These are phyloP conservation scores for Pneumocystis oryctolagi DNA, from an alignment of 1,139 yeast genomes.

Conservation along the genomic window DNA sequence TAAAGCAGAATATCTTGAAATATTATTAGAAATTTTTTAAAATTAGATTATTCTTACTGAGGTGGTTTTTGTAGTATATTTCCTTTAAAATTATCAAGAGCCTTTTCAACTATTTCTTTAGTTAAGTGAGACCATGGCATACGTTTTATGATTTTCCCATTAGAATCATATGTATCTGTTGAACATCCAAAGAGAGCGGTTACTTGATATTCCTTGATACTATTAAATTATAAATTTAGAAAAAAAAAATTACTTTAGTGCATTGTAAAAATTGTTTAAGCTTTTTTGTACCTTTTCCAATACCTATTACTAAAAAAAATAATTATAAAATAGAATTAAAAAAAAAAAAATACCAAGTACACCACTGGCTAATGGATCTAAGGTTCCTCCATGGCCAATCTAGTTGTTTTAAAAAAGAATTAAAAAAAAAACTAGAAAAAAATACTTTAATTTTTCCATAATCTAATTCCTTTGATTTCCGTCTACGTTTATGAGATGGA, in stretches of 20 bases:
- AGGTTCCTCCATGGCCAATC: conserved; percentile 96
- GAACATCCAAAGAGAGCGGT: conserved; percentile 76
- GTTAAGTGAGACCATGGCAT: conserved; percentile 46
- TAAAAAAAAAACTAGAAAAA: not conserved
- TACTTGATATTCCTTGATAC: conserved; percentile 51
- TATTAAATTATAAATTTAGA: not conserved
- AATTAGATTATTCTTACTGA: conserved; percentile 25
- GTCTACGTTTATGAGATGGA: not conserved
- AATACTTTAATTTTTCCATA: not conserved
- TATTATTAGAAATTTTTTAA: not conserved
- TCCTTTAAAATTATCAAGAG: conserved; percentile 53
- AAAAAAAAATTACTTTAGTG: conserved; percentile 27
- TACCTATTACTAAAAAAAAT: conserved; percentile 48
- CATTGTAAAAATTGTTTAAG: conserved; percentile 54
- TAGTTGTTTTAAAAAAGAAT: conserved; percentile 19
- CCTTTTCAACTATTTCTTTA: conserved; percentile 36
- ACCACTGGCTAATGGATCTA: conserved; percentile 91
- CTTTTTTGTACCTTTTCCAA: conserved; percentile 77
- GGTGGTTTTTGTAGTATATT: conserved; percentile 84
- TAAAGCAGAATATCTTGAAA: conserved; percentile 53
- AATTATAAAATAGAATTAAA: not conserved
- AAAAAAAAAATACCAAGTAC: conserved; percentile 31
- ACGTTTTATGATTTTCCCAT: conserved; percentile 60
- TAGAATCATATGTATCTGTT: conserved; percentile 88
- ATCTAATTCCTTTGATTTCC: not conserved